Conservation (phyloP, 1,284 basidiomycete genomes). For the Cutaneotrichosporon cyanovorans region DNA sequence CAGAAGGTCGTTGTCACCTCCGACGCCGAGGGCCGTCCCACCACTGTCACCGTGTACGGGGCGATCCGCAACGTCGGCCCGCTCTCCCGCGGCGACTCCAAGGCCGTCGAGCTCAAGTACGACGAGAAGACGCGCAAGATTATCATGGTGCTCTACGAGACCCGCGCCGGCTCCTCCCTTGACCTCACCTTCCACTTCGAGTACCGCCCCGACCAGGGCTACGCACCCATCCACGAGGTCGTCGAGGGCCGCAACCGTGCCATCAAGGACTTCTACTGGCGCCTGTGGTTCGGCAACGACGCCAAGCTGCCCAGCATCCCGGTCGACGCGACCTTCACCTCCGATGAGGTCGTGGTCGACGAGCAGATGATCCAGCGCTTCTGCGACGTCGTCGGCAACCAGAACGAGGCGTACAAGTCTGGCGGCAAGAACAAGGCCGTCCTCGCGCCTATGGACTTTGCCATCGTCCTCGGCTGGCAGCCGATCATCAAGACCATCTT, state of each 20-base stretch:
- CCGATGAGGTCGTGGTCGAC: slow-evolving; percentile 73
- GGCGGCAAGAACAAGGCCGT: slow-evolving; percentile 57
- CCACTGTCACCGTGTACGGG: slow-evolving; percentile 61
- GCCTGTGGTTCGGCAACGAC: slow-evolving; percentile 86
- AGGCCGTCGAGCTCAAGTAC: slow-evolving; percentile 71
- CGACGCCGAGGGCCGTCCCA: slow-evolving; percentile 42
- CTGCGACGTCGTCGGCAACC: slow-evolving; percentile 88
- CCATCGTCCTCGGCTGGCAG: slow-evolving; percentile 96
- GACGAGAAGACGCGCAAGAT: slow-evolving; percentile 54
- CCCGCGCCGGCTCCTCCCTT: slow-evolving; percentile 66
- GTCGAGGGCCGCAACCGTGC: slow-evolving; percentile 74
- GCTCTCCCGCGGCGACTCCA: slow-evolving; percentile 61
- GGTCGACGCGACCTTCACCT: slow-evolving; percentile 66
- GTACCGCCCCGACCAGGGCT: slow-evolving; percentile 83
- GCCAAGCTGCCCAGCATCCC: slow-evolving; percentile 65
- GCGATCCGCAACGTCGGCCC: slow-evolving; percentile 69
- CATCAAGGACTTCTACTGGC: slow-evolving; percentile 97
- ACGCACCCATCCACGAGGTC: slow-evolving; percentile 88
- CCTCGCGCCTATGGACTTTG: slow-evolving; percentile 95
- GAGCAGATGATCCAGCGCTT: slow-evolving; percentile 74
- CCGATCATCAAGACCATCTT: slow-evolving; percentile 97
- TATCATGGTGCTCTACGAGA: slow-evolving; percentile 73
- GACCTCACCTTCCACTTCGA: slow-evolving; percentile 75
- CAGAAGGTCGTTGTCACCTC: slow-evolving; percentile 65
- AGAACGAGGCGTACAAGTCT: slow-evolving; percentile 80